Conservation (phyloP, 495 filamentous ascomycete species). For the Penicillium desertorum region DNA sequence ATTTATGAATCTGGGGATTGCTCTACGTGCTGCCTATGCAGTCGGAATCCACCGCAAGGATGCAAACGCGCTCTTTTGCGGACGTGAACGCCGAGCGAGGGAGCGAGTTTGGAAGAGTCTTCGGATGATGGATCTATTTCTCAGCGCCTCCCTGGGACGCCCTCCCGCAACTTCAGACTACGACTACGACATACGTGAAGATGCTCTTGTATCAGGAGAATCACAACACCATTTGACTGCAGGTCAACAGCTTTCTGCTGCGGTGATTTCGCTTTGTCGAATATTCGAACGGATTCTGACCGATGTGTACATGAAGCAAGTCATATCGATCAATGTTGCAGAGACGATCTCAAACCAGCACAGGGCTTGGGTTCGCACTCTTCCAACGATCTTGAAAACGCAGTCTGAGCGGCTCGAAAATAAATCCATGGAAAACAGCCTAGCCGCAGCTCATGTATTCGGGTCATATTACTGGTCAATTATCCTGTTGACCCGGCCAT, state of each 20-base stretch:
- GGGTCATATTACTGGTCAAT: conserved; percentile 73
- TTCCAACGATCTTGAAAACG: conserved; percentile 36
- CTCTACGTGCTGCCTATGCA: conserved; percentile 57
- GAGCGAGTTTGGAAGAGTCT: conserved; percentile 63
- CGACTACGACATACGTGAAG: conserved; percentile 53
- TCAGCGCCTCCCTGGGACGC: conserved; percentile 59
- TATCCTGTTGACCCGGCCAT: conserved; percentile 65
- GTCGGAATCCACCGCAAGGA: conserved; percentile 62
- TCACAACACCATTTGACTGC: conserved; percentile 23
- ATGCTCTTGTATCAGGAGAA: conserved; percentile 19
- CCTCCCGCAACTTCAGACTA: conserved; percentile 60
- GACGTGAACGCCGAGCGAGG: conserved; percentile 47
- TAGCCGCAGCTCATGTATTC: conserved; percentile 66
- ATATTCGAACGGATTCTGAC: conserved; percentile 66
- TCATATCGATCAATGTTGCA: conserved; percentile 64
- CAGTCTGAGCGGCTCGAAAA: conserved; percentile 38
- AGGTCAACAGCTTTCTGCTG: conserved; percentile 37
- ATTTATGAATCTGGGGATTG: conserved; percentile 56
- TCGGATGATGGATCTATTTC: conserved; percentile 59
- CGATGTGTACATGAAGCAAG: conserved; percentile 67
- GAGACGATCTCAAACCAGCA: conserved; percentile 64
- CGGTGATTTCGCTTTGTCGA: conserved; percentile 49
- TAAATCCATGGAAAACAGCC: conserved; percentile 52
- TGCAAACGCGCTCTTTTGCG: conserved; percentile 57
- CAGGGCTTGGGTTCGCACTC: conserved; percentile 41